Base-by-base conservation (phyloP, 345 rosid species). In the Populus davidiana region DNA sequence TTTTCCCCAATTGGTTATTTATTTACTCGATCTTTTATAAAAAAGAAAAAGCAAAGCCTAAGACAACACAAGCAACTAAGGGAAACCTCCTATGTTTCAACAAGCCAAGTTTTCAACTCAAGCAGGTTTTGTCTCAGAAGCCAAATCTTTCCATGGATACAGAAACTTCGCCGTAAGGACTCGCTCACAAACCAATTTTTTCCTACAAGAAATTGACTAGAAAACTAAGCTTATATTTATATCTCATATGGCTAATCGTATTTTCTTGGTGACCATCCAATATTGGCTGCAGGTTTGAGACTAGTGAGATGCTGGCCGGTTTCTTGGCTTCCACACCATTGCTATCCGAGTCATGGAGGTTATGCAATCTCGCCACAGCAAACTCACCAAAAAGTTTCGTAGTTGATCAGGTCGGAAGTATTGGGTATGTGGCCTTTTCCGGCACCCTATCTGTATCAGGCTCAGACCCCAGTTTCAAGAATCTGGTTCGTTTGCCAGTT, bases 291-390 rank as follows among this genome's bases (percentile, higher is more conserved):
- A 83, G 92, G 75, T 91, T 92, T 75, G 99, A 93, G 85, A 87
- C 88, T 68, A 91, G 96, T 80, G 99, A 93, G 90, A 78, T 89
- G 81, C 84, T 86, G 73, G 97, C 97, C 11, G 80, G 43, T 31
- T 84, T 87, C 76, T 23, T 95, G 65, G 86, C 88, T 17, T 87
- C 98, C 8, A 93, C 92, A 16, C 87, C 90, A 0, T 11, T 95
- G 68, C 76, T 90, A 8, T 62, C 82, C 25, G 85, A 86, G 23
- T 81, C 98, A 16, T 95, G 97, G 98, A 71, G 76, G 29, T 72
- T 84, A 1, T 92, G 97, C 90, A 62, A 72, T 69, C 52, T 52
- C 1, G 87, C 91, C 68, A 84, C 78, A 69, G 68, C 81, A 0
- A 66, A 14, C 0, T 49, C 69, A 9, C 68, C 82, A 0, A 35